A percentile compares a stretch with the other conserved stretches of the same genome.
Conservation (phyloP, 768 basidiomycete species). For the Postia placenta region DNA sequence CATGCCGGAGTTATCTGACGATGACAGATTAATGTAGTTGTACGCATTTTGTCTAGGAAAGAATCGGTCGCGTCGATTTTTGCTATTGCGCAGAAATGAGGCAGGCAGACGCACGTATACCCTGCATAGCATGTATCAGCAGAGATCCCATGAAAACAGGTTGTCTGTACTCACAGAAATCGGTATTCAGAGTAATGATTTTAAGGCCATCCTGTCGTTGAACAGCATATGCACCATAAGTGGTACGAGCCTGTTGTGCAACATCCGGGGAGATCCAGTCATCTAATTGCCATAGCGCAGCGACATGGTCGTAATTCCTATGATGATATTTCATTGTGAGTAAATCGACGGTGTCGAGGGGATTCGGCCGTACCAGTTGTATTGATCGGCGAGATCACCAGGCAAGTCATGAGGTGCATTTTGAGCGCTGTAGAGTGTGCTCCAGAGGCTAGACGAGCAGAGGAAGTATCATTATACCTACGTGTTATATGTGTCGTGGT, state of each 20-base stretch:
- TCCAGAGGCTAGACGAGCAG: not conserved
- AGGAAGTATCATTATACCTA: constrained; percentile 36
- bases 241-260: constrained; percentile 50
- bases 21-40: constrained; percentile 67
- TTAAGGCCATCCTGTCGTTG: constrained; percentile 59
- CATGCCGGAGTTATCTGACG: constrained; percentile 67
- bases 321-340: constrained; percentile 6
- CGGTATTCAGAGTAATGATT: constrained; percentile 71
- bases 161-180: constrained; percentile 69
- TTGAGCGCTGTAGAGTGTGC: constrained; percentile 35
- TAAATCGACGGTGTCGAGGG: constrained; percentile 33
- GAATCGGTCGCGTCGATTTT: constrained; percentile 1
- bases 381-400: constrained; percentile 49
- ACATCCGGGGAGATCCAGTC: constrained; percentile 58
- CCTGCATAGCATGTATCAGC: constrained; percentile 7
- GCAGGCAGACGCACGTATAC: constrained; percentile 17
- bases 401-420: constrained; percentile 57
- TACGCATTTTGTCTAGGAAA: constrained; percentile 53
- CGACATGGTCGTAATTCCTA: constrained; percentile 76
- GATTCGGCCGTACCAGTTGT: constrained; percentile 62
- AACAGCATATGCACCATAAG: constrained; percentile 72
- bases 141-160: constrained; percentile 32
- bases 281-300: constrained; percentile 65
- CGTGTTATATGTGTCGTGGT: constrained; percentile 73
- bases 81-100: not conserved